Evolutionary conservation across 495 filamentous ascomycete species (phyloP).

Genomic region (Xylaria castorea): DNA sequence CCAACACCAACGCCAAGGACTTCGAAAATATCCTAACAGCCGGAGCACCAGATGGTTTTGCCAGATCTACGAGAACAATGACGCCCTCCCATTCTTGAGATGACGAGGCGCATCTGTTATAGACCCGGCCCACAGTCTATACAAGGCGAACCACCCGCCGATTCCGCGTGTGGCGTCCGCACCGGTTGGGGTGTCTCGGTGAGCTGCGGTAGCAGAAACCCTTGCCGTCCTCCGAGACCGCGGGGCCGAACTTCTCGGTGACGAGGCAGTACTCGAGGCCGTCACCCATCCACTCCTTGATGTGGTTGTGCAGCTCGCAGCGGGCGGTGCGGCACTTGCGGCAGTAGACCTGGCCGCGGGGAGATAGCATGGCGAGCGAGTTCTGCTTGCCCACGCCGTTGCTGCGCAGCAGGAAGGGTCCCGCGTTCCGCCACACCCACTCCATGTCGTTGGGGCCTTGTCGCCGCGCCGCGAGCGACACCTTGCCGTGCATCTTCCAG

Average conservation of each 20-base stretch:
- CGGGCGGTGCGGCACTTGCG: constrained; percentile 59
- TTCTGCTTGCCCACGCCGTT: constrained; percentile 37
- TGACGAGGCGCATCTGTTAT: neutral
- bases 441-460: constrained; percentile 62
- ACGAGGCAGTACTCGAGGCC: constrained; percentile 58
- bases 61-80: neutral
- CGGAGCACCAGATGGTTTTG: neutral
- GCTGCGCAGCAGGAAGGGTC: constrained; percentile 37
- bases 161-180: constrained; percentile 53
- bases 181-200: constrained; percentile 54
- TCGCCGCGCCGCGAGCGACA: constrained; percentile 55
- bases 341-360: constrained; percentile 56
- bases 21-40: neutral
- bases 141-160: constrained; percentile 36
- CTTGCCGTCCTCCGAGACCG: constrained; percentile 42
- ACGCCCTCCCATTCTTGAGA: neutral
- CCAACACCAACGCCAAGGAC: neutral
- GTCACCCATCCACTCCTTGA: constrained; percentile 58
- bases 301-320: constrained; percentile 62
- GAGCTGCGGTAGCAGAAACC: constrained; percentile 56
- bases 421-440: constrained; percentile 60
- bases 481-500: constrained; percentile 54
- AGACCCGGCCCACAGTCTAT: neutral
- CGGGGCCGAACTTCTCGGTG: constrained; percentile 56
- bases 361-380: constrained; percentile 47